Evolutionary conservation across 225 moss, liverwort and hornwort genomes (phyloP), one percentile per base, ranked within the genome.

Genomic region (Rhytidiadelphus loreus): DNA sequence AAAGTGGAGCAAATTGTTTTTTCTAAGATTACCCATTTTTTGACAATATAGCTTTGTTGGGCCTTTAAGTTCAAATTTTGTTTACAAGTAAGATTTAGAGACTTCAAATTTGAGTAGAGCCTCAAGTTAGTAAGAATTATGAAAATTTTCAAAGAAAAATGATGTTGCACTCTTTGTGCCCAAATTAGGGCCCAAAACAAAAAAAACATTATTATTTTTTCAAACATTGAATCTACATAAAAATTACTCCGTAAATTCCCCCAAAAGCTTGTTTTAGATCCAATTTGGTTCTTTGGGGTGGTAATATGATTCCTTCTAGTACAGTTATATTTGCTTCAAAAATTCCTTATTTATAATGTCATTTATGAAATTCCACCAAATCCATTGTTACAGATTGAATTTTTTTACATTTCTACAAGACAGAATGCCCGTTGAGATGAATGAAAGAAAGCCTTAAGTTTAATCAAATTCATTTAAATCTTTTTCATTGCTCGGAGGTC

Each of bases 101-200:
- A 41, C 41, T 39, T 70, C 25, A 41, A 32, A 41, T 70, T 24
- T 41, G 14, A 41, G 3, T 13, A 14, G 13, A 25, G 41, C 12
- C 24, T 70, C 14, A 41, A 32, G 8, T 14, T 70, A 70, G 25
- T 17, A 39, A 24, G 11, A 70, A 19, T 7, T 24, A 24, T 39
- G 4, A 2, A 70, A 70, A 25, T 23, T 70, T 41, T 25, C 41
- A 41, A 70, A 25, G 25, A 4, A 41, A 39, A 70, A 41, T 8
- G 14, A 39, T 23, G 7, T 66, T 39, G 39, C 1, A 0, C 14
- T 70, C 41, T 41, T 1, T 14, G 0, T 41, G 1, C 7, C 8
- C 0, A 0, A 41, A 3, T 25, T 41, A 14, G 8, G 8, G 5
- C 5, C 70, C 4, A 69, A n/a, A 23, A 7, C 7, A 39, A 39